A percentile compares a stretch with the other conserved stretches of the same genome.
Evolutionary conservation across 345 rosid species (phyloP).

Genomic region (Salix koriyanagi): DNA sequence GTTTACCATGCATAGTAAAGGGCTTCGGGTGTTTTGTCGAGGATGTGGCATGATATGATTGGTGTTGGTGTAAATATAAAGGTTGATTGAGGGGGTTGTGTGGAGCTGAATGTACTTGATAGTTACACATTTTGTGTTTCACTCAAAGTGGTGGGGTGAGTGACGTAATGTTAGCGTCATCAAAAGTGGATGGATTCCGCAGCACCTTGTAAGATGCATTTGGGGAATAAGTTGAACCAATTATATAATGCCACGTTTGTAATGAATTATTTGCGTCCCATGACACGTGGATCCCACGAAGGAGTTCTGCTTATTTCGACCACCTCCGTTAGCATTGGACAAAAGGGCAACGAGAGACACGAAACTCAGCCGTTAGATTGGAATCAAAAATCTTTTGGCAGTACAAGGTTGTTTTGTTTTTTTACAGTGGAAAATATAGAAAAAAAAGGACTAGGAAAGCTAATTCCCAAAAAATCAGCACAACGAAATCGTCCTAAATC

Average conservation of each 20-base stretch:
- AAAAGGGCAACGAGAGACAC: neutral
- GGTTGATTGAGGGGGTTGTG: neutral
- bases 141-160: neutral
- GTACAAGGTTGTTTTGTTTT: too few relatives aligned
- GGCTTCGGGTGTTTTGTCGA: neutral
- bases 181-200: neutral
- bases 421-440: too few relatives aligned
- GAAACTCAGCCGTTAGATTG: neutral
- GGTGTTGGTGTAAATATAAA: neutral
- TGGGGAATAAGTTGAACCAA: neutral
- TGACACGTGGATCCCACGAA: neutral
- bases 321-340: neutral
- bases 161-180: neutral
- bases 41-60: neutral
- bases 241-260: neutral
- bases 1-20: neutral
- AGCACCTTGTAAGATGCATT: neutral
- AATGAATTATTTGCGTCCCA: neutral
- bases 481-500: too few relatives aligned
- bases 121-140: neutral
- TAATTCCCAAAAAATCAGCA: too few relatives aligned
- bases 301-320: neutral
- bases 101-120: neutral
- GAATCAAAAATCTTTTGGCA: neutral
- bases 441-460: too few relatives aligned